These are phyloP conservation scores for Vitis riparia DNA, from an alignment of 164 flowering plant genomes.

Conservation along the genomic window DNA sequence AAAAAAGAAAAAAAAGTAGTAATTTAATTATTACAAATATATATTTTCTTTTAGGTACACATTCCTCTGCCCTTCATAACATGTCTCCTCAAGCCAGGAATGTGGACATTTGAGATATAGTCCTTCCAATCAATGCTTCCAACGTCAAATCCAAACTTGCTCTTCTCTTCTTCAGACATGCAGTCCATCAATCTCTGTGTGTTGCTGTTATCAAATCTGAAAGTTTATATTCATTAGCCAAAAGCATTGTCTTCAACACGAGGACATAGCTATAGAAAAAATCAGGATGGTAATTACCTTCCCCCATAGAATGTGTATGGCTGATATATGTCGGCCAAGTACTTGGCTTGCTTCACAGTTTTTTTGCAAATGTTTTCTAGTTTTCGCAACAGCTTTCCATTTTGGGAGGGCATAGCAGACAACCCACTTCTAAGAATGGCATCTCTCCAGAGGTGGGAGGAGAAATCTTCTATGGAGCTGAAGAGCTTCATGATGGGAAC, in stretches of 20 bases:
- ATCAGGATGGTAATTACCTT: slow-evolving; percentile 16
- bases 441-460: slow-evolving; percentile 63
- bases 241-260: no score
- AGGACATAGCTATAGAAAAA: no score
- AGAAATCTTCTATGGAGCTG: slow-evolving; percentile 73
- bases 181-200: slow-evolving; percentile 51
- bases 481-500: slow-evolving; percentile 74
- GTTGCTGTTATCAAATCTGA: slow-evolving; percentile 41
- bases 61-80: slow-evolving; percentile 82
- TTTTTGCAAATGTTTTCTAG: slow-evolving; percentile 55
- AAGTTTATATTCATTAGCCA: background rate
- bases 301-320: slow-evolving; percentile 44
- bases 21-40: background rate
- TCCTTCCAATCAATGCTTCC: slow-evolving; percentile 83
- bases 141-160: slow-evolving; percentile 70
- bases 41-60: slow-evolving; percentile 8
- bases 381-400: slow-evolving; percentile 39
- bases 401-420: slow-evolving; percentile 25
- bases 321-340: slow-evolving; percentile 61
- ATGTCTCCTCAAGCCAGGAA: slow-evolving; percentile 88
- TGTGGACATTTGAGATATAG: slow-evolving; percentile 67
- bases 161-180: slow-evolving; percentile 81
- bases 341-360: slow-evolving; percentile 72
- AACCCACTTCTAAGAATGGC: slow-evolving; percentile 36
- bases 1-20: background rate